These are phyloP conservation scores for Haemoproteus tartakovskyi DNA, from an alignment of 169 alveolate species.

Conservation along the genomic window DNA sequence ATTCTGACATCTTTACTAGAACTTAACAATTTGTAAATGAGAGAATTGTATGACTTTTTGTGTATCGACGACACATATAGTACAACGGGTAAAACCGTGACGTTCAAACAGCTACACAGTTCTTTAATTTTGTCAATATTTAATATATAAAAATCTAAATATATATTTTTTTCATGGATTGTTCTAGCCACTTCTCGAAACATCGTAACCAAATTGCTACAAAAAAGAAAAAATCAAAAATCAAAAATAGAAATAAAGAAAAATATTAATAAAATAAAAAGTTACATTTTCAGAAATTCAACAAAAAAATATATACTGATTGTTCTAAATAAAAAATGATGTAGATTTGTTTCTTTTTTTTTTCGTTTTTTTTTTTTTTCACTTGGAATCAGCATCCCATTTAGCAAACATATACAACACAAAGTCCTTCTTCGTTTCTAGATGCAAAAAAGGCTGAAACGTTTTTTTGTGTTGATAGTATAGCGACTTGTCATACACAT, in stretches of 20 bases:
- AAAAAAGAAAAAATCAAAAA: conserved; percentile 1
- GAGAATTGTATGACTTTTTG: conserved; percentile 37
- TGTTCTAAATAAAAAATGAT: too few species aligned
- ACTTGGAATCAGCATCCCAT: conserved; percentile 64
- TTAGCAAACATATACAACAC: conserved; percentile 62
- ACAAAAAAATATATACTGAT: too few species aligned
- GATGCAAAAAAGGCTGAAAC: conserved; percentile 16
- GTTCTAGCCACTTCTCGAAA: conserved; percentile 62
- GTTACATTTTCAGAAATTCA: too few species aligned
- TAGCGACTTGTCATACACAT: conserved; percentile 7
- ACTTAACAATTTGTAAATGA: conserved; percentile 16
- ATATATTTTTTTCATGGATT: conserved; percentile 20
- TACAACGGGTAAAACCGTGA: conserved; percentile 29
- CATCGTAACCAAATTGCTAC: conserved; percentile 39
- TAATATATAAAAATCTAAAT: conserved; percentile 43
- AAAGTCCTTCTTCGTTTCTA: conserved; percentile 43
- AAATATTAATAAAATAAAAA: too few species aligned
- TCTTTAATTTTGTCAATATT: conserved; percentile 48
- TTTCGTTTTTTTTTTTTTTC: conserved; percentile 5
- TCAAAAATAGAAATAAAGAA: background rate
- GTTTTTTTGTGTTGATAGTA: conserved; percentile 5
- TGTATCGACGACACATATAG: conserved; percentile 57
- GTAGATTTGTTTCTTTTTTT: background rate
- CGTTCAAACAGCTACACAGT: conserved; percentile 23
- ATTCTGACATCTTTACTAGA: conserved; percentile 58